Evolutionary conservation across 805 yeast species (phyloP), one percentile per base, ranked within the genome.

Genomic region (Blastobotrys peoriensis): DNA sequence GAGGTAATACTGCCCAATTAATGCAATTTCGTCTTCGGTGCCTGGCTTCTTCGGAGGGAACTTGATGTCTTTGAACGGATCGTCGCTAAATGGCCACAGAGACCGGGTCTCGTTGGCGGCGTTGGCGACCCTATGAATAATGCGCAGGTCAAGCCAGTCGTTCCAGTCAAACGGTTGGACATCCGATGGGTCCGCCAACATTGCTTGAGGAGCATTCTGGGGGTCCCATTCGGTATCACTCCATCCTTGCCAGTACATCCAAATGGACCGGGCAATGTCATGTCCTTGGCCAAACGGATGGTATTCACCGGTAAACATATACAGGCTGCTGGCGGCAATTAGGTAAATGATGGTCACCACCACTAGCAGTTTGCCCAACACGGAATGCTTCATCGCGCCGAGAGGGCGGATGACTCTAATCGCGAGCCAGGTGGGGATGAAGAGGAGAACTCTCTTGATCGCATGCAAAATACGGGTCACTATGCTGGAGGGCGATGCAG

Each of bases 91-190:
- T 2, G 38, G 35, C 42, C 44, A 41, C 9, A 16, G 34, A 20
- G 46, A n/a, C 27, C 25, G 27, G 18, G 16, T 8, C 33, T 33
- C 37, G 18, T 33, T 40, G 33, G 40, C 45, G 10, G 39, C 41
- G 13, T 49, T 38, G 18, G 38, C 47, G 15, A 38, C 34, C 16
- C 34, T 39, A 18, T 49, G 35, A 9, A 46, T 50, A 17, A 38
- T 40, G 4, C 33, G 40, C 13, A 59, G 52, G 40, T 60, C 64
- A 5, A 60, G 33, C 62, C 63, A 59, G 39, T 59, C 53, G 10
- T 46, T 18, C 64, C 64, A 60, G 27, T 52, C 46, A 40, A 60
- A 59, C n/a, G 20, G 38, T 37, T 38, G 30, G 18, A 16, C n/a
- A n/a, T 37, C 40, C 20, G 20, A 45, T 3, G 48, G 39, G 30